Conservation (phyloP, 805 yeast genomes). For the Candida berthetii region DNA sequence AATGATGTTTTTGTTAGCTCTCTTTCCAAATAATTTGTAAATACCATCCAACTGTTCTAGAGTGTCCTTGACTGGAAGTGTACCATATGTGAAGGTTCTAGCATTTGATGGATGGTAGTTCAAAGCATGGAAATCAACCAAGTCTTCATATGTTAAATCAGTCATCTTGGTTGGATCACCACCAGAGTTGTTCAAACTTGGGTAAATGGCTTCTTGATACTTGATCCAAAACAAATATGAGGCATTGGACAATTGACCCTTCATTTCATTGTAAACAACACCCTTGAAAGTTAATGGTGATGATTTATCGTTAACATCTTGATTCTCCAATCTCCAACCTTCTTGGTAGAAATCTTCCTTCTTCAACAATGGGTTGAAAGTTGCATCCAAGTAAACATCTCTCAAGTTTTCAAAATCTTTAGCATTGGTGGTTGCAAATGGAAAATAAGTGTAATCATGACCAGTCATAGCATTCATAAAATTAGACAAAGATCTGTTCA, state of each 20-base stretch:
- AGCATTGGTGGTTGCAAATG: conserved; percentile 89
- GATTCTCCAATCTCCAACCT: conserved; percentile 94
- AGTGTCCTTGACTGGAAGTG: conserved; percentile 57
- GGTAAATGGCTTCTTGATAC: conserved; percentile 78
- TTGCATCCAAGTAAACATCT: conserved; percentile 84
- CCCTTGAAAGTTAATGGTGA: conserved; percentile 81
- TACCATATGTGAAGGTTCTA: conserved; percentile 83
- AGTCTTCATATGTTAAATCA: conserved; percentile 63
- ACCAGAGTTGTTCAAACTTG: conserved; percentile 83
- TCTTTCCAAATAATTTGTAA: conserved; percentile 47
- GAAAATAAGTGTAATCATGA: conserved; percentile 91
- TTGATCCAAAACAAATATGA: conserved; percentile 80
- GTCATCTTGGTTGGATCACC: conserved; percentile 89
- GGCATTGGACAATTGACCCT: conserved; percentile 90
- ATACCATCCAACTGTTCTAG: conserved; percentile 48
- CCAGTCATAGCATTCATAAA: conserved; percentile 99
- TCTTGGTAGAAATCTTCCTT: conserved; percentile 87
- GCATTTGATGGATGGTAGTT: conserved; percentile 91
- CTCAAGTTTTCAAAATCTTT: conserved; percentile 78
- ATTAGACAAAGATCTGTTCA: conserved; percentile 87
- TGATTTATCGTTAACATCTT: conserved; percentile 43
- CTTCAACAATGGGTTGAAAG: conserved; percentile 72
- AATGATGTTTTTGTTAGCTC: conserved; percentile 28
- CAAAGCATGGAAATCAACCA: conserved; percentile 65
- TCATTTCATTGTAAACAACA: conserved; percentile 97